Evolutionary conservation across 306 rosid species (phyloP), one percentile per base, ranked within the genome.

Genomic region (Rubus idaeus): DNA sequence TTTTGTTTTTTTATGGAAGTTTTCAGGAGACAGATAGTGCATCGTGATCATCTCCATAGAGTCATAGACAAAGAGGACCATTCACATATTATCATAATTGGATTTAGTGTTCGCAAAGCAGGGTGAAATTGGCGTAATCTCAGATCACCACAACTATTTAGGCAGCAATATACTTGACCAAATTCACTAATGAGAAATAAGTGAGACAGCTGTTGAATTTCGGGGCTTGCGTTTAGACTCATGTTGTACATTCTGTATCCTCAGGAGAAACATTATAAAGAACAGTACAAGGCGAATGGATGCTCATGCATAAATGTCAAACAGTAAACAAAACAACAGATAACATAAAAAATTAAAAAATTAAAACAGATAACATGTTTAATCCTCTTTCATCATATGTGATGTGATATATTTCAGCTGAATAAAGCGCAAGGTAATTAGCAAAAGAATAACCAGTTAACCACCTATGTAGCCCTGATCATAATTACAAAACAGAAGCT

Each of bases 31-130:
- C 2, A 30, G 35, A 30, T 30, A 30, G 35, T 1, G 35, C 1
- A 30, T 30, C 1, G 35, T 30, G 35, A 30, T 30, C 35, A 30
- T 30, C 35, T 30, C 35, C 35, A 30, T 30, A 30, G 35, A 30
- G 46, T n/a, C 56, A 3, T 23, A 49, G 20, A 69, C n/a, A 68
- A 68, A 47, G 73, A 68, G 39, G 57, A 68, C n/a, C 50, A 46
- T 13, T 45, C 73, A 23, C 0, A 13, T 7, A 45, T 5, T 13
- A 13, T 49, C 17, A 53, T 5, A 40, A 71, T 57, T 49, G 60
- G 44, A 70, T 12, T 68, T 46, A 7, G 10, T 72, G 13, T 72
- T 41, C 20, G 12, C 40, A 57, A 4, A 26, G 23, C 20, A 70
- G 39, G 21, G 20, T 49, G 62, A 56, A 20, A 20, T 56, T 9